Base-by-base conservation (phyloP, 305 asterid genomes). In the Euphrasia arctica region DNA sequence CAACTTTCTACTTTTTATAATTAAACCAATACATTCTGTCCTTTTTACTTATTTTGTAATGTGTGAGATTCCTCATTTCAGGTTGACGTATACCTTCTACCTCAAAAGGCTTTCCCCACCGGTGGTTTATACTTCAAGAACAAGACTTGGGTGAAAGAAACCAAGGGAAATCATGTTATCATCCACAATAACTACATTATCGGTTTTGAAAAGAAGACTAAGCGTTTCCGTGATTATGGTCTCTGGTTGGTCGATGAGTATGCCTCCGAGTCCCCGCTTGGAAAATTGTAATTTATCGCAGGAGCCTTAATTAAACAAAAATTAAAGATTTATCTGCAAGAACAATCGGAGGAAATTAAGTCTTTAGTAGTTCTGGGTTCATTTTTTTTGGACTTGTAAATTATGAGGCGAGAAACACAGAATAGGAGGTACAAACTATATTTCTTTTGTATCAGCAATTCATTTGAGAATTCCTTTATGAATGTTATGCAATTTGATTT, bases 71-170 rank as follows among this genome's bases (percentile, higher is more conserved):
- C 14, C 39, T 70, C 49, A 11, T 54, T 83, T 74, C 83, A 92
- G 98, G 98, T 90, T 32, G 98, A 93, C 63, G 67, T 90, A 69
- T 93, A 90, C 79, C 78, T 93, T 69, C 90, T 93, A 36, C 97
- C 98, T 14, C 97, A 87, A 65, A 79, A 68, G 1, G 97, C 96
- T 12, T 93, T 93, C 80, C 98, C 97, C 9, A 93, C 95, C 0
- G 98, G 98, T 32, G 96, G 98, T 31, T 77, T 93, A 73, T 93
- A 86, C 86, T 93, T 93, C 87, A 90, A 79, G 89, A 93, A 90
- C 88, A 70, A 80, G 77, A 90, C 95, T 22, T 93, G 98, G 98
- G 96, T 76, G 14, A 59, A 79, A 61, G 97, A 90, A 74, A 93
- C 98, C 29, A 82, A 85, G 75, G 98, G 95, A 70, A 81, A 72